Evolutionary conservation across 148 eudicot genomes (phyloP).

Genomic region (Pharnaceum exiguum): DNA sequence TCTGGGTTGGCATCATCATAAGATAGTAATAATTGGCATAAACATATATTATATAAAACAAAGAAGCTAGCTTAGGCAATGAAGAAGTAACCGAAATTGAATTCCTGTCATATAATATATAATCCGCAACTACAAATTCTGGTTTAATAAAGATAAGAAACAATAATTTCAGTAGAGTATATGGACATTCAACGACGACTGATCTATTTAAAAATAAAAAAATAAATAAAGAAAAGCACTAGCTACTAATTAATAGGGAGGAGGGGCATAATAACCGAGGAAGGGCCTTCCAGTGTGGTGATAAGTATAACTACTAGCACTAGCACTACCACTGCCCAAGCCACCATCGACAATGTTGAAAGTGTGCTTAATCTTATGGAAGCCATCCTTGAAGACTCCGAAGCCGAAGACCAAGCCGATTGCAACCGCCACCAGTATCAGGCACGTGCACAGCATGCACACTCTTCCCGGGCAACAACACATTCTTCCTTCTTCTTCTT

Average conservation of each 20-base stretch:
- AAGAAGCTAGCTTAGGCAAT: too few relatives aligned
- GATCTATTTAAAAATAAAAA: background rate
- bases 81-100: too few relatives aligned
- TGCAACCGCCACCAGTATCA: slow-evolving; percentile 35
- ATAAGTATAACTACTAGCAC: background rate
- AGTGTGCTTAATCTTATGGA: slow-evolving; percentile 35
- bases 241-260: slow-evolving; percentile 6
- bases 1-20: too few relatives aligned
- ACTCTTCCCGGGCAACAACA: slow-evolving; percentile 46
- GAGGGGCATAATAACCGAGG: slow-evolving; percentile 25
- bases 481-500: slow-evolving; percentile 12
- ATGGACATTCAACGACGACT: background rate
- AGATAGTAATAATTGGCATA: too few relatives aligned
- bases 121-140: too few relatives aligned
- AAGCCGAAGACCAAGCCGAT: slow-evolving; percentile 49
- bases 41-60: too few relatives aligned
- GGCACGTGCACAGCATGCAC: slow-evolving; percentile 44
- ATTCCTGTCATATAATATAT: too few relatives aligned
- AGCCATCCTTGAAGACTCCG: slow-evolving; percentile 55
- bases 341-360: background rate
- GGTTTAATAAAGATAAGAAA: too few relatives aligned
- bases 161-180: too few relatives aligned
- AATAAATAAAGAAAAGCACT: background rate
- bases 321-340: too few relatives aligned
- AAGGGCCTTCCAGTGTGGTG: slow-evolving; percentile 29